phyloP scores from a whole-genome alignment of 1,284 basidiomycete species.

The Ceraceosorus guamensis region DNA sequence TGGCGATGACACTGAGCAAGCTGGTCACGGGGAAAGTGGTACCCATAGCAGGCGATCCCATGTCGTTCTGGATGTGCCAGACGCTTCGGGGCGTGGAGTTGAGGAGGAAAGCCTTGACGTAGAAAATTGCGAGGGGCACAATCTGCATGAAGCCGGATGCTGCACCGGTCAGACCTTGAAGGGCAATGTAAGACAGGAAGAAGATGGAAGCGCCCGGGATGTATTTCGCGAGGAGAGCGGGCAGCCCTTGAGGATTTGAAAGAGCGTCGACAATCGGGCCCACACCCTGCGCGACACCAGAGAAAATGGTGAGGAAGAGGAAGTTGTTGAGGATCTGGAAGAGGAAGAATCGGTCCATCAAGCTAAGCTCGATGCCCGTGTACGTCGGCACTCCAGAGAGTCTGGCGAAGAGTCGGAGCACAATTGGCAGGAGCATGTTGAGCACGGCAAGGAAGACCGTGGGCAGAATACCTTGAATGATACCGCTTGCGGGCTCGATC shows the following conservation, averaged over 20 bases:
- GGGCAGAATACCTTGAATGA: slow-evolving; percentile 72
- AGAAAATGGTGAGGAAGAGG: slow-evolving; percentile 42
- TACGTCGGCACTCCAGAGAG: slow-evolving; percentile 74
- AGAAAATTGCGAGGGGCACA: slow-evolving; percentile 69
- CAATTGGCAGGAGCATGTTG: slow-evolving; percentile 81
- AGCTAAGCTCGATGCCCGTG: slow-evolving; percentile 74
- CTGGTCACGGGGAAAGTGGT: slow-evolving; percentile 55
- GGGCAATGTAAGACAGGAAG: slow-evolving; percentile 72
- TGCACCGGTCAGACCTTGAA: slow-evolving; percentile 51
- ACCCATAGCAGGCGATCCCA: slow-evolving; percentile 69
- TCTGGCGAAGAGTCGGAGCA: slow-evolving; percentile 66
- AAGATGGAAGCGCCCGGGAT: slow-evolving; percentile 81
- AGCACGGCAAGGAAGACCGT: slow-evolving; percentile 74
- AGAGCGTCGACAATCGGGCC: slow-evolving; percentile 21
- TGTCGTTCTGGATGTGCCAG: slow-evolving; percentile 66
- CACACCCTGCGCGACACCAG: slow-evolving; percentile 27
- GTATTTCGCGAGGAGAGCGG: slow-evolving; percentile 51
- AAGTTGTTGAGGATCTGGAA: slow-evolving; percentile 61
- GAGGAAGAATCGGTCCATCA: slow-evolving; percentile 85
- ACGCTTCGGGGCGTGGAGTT: slow-evolving; percentile 83
- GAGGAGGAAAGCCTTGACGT: slow-evolving; percentile 73
- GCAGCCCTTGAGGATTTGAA: slow-evolving; percentile 22
- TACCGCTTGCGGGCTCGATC: slow-evolving; percentile 57
- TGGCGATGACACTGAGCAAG: slow-evolving; percentile 37
- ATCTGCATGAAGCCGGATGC: slow-evolving; percentile 74